These are phyloP conservation scores for Metschnikowia matae DNA, from an alignment of 805 yeast genomes.

Conservation along the genomic window DNA sequence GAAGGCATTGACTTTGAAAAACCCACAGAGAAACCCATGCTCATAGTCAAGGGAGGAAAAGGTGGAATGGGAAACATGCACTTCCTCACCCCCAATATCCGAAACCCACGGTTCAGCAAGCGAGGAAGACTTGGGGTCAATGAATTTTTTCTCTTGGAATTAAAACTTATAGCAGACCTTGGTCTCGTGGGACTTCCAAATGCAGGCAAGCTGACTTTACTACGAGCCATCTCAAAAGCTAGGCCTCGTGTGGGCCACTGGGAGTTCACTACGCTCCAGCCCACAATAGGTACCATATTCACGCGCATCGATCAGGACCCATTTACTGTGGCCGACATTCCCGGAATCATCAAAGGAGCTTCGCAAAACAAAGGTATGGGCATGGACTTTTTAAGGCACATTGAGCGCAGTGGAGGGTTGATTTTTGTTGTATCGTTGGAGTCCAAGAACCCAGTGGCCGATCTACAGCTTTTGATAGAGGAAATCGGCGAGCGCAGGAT, in stretches of 20 bases:
- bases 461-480: constrained; percentile 54
- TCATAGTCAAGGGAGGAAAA: constrained; percentile 76
- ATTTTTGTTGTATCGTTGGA: constrained; percentile 85
- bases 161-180: constrained; percentile 85
- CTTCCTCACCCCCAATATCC: constrained; percentile 73
- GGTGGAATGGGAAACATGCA: constrained; percentile 98
- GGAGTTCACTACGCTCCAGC: constrained; percentile 93
- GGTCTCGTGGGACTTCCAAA: constrained; percentile 95
- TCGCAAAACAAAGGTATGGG: constrained; percentile 87
- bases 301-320: constrained; percentile 59
- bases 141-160: constrained; percentile 69
- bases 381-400: constrained; percentile 82
- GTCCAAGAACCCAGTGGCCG: constrained; percentile 58
- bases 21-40: constrained; percentile 61
- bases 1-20: constrained; percentile 71
- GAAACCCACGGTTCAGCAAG: constrained; percentile 89
- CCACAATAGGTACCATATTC: constrained; percentile 84
- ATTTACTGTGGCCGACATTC: constrained; percentile 95
- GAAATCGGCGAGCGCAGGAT: constrained; percentile 72
- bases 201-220: constrained; percentile 90
- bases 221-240: constrained; percentile 85
- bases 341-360: constrained; percentile 92
- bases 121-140: constrained; percentile 69
- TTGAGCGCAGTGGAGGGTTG: constrained; percentile 86
- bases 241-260: constrained; percentile 91